phyloP scores from a whole-genome alignment of 306 rosid genomes.

The Abrus precatorius region DNA sequence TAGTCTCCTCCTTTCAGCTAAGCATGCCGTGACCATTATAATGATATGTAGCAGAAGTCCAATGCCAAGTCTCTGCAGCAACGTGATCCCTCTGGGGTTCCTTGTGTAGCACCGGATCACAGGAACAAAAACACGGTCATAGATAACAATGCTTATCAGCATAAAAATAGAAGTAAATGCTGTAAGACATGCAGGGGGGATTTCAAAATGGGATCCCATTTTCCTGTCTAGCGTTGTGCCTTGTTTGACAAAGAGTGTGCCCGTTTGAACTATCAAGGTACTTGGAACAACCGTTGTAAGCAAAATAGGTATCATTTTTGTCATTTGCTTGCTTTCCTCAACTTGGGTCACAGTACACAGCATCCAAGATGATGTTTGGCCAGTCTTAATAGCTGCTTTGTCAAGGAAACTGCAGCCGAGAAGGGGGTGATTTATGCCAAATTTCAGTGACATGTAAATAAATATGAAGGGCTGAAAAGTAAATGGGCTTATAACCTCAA shows the following conservation, averaged over 20 bases:
- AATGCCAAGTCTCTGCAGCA: conserved; percentile 78
- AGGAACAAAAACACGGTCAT: conserved; percentile 70
- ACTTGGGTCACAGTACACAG: conserved; percentile 84
- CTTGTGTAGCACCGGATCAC: conserved; percentile 58
- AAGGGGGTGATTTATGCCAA: neutral
- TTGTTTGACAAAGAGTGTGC: conserved; percentile 73
- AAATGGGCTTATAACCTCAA: conserved; percentile 56
- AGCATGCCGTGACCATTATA: conserved; percentile 61
- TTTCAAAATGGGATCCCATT: conserved; percentile 67
- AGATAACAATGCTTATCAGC: conserved; percentile 67
- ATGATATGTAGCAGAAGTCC: conserved; percentile 67
- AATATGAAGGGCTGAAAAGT: neutral
- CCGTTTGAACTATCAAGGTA: conserved; percentile 51
- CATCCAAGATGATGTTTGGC: conserved; percentile 62
- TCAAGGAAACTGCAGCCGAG: conserved; percentile 70
- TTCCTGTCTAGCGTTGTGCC: conserved; percentile 70
- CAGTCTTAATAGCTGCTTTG: conserved; percentile 68
- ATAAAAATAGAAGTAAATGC: conserved; percentile 68
- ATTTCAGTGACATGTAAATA: neutral
- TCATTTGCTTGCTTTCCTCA: conserved; percentile 91
- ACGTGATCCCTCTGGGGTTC: conserved; percentile 88
- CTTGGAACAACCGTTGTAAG: conserved; percentile 71
- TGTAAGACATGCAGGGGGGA: conserved; percentile 70
- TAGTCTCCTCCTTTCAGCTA: conserved; percentile 69
- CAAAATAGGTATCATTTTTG: conserved; percentile 76